Evolutionary conservation across 805 yeast genomes (phyloP).

Genomic region (Nakazawaea peltata): DNA sequence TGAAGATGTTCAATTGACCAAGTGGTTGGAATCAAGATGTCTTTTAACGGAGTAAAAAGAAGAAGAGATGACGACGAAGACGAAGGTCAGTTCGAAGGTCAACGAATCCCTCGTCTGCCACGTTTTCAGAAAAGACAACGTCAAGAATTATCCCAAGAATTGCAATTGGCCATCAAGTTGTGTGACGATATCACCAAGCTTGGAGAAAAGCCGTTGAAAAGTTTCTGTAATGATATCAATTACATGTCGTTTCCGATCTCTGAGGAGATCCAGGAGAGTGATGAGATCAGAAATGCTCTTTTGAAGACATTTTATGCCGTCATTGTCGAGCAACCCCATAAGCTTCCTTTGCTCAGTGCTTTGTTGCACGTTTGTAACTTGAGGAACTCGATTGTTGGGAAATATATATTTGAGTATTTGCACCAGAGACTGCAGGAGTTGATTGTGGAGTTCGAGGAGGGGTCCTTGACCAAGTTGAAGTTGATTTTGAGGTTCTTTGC

Average conservation of each 20-base stretch:
- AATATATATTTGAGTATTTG: conserved; percentile 58
- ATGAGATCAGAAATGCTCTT: conserved; percentile 48
- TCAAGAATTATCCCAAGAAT: conserved; percentile 8
- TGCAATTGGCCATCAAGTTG: conserved; percentile 35
- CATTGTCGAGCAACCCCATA: conserved; percentile 85
- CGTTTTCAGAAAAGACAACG: conserved; percentile 4
- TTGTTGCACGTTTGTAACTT: conserved; percentile 61
- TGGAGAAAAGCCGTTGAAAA: conserved; percentile 37
- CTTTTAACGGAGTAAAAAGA: conserved; percentile 5
- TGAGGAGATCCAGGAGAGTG: conserved; percentile 56
- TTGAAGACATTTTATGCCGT: conserved; percentile 61
- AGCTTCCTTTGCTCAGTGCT: conserved; percentile 63
- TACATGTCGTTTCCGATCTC: conserved; percentile 61
- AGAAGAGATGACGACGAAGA: conserved; percentile 4
- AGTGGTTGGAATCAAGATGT: no score
- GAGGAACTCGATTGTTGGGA: conserved; percentile 57
- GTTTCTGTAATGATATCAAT: conserved; percentile 42
- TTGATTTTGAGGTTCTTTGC: conserved; percentile 64
- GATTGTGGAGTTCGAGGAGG: conserved; percentile 19
- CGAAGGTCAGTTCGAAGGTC: not conserved
- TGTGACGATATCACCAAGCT: conserved; percentile 46
- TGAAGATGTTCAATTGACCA: no score
- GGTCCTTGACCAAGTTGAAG: conserved; percentile 58
- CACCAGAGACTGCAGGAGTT: conserved; percentile 55
- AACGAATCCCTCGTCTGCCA: not conserved